Conservation (phyloP, 768 basidiomycete species). For the Favolaschia claudopus region DNA sequence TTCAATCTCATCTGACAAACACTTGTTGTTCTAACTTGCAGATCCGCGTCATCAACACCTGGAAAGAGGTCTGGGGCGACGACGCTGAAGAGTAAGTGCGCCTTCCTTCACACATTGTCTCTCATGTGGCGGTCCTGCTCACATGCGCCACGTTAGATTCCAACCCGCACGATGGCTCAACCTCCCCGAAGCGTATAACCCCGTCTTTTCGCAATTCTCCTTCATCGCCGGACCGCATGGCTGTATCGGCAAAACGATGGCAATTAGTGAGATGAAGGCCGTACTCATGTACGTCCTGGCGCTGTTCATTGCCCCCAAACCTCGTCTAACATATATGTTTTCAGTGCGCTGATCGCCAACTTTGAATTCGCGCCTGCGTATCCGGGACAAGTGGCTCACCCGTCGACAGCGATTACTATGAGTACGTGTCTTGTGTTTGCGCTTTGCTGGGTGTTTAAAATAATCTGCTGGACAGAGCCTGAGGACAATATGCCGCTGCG, state of each 20-base stretch:
- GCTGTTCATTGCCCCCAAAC: not conserved
- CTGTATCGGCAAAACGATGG: slow-evolving; percentile 58
- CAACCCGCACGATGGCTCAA: slow-evolving; percentile 55
- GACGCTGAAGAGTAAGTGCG: slow-evolving; percentile 54
- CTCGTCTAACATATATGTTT: not conserved
- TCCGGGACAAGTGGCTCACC: slow-evolving; percentile 47
- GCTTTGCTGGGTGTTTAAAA: not conserved
- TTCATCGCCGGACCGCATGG: slow-evolving; percentile 55
- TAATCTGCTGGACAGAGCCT: slow-evolving; percentile 34
- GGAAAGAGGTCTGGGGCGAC: slow-evolving; percentile 57
- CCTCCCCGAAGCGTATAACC: slow-evolving; percentile 44
- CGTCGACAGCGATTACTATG: slow-evolving; percentile 56
- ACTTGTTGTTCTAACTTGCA: slow-evolving; percentile 21
- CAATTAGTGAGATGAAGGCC: slow-evolving; percentile 57
- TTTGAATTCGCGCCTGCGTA: slow-evolving; percentile 55
- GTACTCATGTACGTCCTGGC: slow-evolving; percentile 45
- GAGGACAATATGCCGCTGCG: slow-evolving; percentile 46
- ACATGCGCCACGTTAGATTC: slow-evolving; percentile 40
- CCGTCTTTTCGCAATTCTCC: slow-evolving; percentile 46
- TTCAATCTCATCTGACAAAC: not conserved
- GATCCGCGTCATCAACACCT: slow-evolving; percentile 60
- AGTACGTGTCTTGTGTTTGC: slow-evolving; percentile 40
- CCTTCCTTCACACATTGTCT: not conserved
- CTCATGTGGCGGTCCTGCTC: not conserved
- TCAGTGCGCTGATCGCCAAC: slow-evolving; percentile 48